A percentile compares a stretch with the other conserved stretches of the same genome.
Evolutionary conservation across 2,329 filamentous ascomycete genomes (phyloP).

Genomic region (Aspergillus ochraceoroseus): DNA sequence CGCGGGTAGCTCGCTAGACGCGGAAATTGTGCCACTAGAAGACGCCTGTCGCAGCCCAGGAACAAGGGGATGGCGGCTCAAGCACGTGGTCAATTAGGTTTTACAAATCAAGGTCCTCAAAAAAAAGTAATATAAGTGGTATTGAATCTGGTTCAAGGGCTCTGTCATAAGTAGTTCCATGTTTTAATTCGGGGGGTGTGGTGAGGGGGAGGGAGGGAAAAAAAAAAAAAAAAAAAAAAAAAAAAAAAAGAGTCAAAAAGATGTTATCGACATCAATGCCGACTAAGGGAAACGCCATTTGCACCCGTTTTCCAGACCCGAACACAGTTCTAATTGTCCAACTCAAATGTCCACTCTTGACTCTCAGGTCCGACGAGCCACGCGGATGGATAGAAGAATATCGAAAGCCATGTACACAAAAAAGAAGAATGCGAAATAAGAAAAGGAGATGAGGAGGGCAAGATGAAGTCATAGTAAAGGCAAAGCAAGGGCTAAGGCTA

Average conservation of each 20-base stretch:
- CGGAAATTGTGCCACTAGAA: slow-evolving; percentile 9
- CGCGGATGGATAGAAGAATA: slow-evolving; percentile 31
- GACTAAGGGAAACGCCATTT: slow-evolving; percentile 40
- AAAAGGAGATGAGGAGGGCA: slow-evolving; percentile 17
- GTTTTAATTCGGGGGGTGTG: no score
- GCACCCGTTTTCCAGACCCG: slow-evolving; percentile 43
- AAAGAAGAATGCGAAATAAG: slow-evolving; percentile 26
- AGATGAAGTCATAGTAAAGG: slow-evolving; percentile 20
- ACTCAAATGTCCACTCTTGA: slow-evolving; percentile 33
- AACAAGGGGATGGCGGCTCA: background rate
- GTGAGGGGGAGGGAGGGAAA: no score
- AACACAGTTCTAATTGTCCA: slow-evolving; percentile 43
- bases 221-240: no score
- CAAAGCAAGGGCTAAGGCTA: no score
- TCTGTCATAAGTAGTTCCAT: slow-evolving; percentile 31
- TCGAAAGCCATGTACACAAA: slow-evolving; percentile 44
- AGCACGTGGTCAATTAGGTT: slow-evolving; percentile 6
- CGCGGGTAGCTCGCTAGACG: slow-evolving; percentile 13
- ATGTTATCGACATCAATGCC: slow-evolving; percentile 31
- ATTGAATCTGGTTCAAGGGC: slow-evolving; percentile 21
- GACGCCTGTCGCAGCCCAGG: background rate
- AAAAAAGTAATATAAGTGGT: background rate
- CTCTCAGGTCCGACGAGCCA: slow-evolving; percentile 24
- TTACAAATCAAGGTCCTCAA: slow-evolving; percentile 1
- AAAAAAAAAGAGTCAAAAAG: slow-evolving; percentile 30